Percentiles rank a stretch among this genome's conserved stretches.
phyloP scores from a whole-genome alignment of 805 yeast genomes.

The Wickerhamomyces chambardii region DNA sequence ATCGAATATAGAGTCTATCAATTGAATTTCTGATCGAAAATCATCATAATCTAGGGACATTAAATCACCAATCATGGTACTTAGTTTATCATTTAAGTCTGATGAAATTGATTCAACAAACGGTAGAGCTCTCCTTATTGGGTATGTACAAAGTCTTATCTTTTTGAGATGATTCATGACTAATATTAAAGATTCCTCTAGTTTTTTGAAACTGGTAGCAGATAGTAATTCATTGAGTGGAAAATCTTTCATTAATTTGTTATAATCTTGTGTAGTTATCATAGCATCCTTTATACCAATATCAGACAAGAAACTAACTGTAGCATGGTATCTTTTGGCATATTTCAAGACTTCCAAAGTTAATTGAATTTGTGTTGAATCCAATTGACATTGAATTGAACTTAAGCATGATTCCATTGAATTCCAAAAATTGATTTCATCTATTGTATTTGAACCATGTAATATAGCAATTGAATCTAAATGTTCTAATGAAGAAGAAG shows the following conservation, averaged over 20 bases:
- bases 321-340: constrained; percentile 75
- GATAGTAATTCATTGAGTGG: constrained; percentile 54
- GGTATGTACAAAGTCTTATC: constrained; percentile 51
- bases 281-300: constrained; percentile 54
- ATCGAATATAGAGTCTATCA: constrained; percentile 25
- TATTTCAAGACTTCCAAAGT: constrained; percentile 53
- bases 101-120: constrained; percentile 57
- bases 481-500: constrained; percentile 13
- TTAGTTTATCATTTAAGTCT: constrained; percentile 42
- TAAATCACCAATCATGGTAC: constrained; percentile 30
- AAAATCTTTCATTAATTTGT: constrained; percentile 56
- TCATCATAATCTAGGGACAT: constrained; percentile 32
- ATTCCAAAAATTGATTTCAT: constrained; percentile 75
- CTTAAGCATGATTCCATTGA: constrained; percentile 55
- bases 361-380: constrained; percentile 39
- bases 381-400: constrained; percentile 49
- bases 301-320: constrained; percentile 64
- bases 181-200: constrained; percentile 33
- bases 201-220: constrained; percentile 31
- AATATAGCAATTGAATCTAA: background rate
- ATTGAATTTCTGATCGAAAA: constrained; percentile 25
- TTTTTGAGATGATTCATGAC: constrained; percentile 59
- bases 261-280: constrained; percentile 42
- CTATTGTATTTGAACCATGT: constrained; percentile 23
- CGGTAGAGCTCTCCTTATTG: constrained; percentile 51